Conservation (phyloP, 768 basidiomycete species). For the Mycena vulgaris region DNA sequence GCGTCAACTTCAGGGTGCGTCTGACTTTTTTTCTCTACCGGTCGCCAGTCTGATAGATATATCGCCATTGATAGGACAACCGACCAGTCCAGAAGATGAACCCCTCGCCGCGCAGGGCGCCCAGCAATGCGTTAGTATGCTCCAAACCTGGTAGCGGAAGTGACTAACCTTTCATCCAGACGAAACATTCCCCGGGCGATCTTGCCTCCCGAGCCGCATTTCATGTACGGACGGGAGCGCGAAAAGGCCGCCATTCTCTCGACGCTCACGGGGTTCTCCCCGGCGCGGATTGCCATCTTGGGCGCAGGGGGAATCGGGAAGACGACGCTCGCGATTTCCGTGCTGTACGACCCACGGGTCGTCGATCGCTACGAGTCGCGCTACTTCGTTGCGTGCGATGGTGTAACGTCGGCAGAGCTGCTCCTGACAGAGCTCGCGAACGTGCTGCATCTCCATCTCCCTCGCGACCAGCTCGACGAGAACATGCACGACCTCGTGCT, state of each 20-base stretch:
- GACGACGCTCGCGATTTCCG: constrained; percentile 32
- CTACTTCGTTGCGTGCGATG: constrained; percentile 39
- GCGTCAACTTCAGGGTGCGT: constrained; percentile 38
- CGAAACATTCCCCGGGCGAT: constrained; percentile 14
- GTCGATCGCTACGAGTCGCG: constrained; percentile 33
- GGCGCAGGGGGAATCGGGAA: constrained; percentile 38
- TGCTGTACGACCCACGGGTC: constrained; percentile 30
- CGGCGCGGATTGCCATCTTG: constrained; percentile 34
- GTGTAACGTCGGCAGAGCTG: constrained; percentile 38
- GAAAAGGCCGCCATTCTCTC: constrained; percentile 31
- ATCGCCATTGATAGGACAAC: constrained; percentile 27
- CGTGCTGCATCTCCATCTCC: constrained; percentile 37
- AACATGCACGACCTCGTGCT: constrained; percentile 39
- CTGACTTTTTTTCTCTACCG: background rate
- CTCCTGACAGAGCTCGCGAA: constrained; percentile 39
- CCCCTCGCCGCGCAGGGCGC: constrained; percentile 23
- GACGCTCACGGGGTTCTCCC: constrained; percentile 13
- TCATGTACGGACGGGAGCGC: constrained; percentile 36
- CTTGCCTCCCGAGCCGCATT: constrained; percentile 33
- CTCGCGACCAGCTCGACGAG: constrained; percentile 37
- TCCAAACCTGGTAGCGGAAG: background rate
- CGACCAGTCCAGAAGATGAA: constrained; percentile 36
- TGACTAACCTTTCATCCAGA: constrained; percentile 17
- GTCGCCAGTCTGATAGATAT: background rate
- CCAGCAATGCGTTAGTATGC: constrained; percentile 21